phyloP scores from a whole-genome alignment of 2,329 filamentous ascomycete genomes.

The Aspergillus flavus region DNA sequence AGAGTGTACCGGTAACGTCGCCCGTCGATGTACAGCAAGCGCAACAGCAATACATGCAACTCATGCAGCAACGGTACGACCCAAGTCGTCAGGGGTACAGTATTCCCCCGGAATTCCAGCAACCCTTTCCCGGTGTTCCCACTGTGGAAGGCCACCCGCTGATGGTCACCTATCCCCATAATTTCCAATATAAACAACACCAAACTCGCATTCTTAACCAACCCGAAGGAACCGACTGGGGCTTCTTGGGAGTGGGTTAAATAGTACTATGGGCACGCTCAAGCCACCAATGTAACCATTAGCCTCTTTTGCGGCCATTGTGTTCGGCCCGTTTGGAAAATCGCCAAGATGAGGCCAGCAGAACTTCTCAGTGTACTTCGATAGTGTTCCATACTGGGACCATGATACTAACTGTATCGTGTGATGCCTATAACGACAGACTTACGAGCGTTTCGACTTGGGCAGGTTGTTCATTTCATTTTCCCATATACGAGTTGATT shows the following conservation, averaged over 20 bases:
- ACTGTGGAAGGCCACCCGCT: conserved; percentile 33
- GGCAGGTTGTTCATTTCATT: background rate
- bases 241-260: conserved; percentile 42
- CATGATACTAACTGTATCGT: conserved; percentile 2
- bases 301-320: background rate
- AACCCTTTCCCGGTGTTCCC: conserved; percentile 31
- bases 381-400: background rate
- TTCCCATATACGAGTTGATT: background rate
- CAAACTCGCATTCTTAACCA: conserved; percentile 38
- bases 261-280: background rate
- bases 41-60: conserved; percentile 37
- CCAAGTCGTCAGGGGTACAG: conserved; percentile 31
- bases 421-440: conserved; percentile 12
- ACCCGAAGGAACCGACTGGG: conserved; percentile 44
- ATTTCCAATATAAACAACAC: conserved; percentile 37
- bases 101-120: conserved; percentile 35
- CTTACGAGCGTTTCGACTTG: conserved; percentile 6
- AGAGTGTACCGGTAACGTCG: conserved; percentile 33
- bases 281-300: background rate
- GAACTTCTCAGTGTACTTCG: background rate
- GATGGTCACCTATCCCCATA: conserved; percentile 36
- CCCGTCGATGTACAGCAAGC: conserved; percentile 32
- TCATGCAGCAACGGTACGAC: conserved; percentile 38
- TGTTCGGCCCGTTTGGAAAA: background rate
- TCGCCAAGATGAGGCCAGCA: background rate